Conservation (phyloP, 768 basidiomycete genomes). For the Suillus clintonianus region DNA sequence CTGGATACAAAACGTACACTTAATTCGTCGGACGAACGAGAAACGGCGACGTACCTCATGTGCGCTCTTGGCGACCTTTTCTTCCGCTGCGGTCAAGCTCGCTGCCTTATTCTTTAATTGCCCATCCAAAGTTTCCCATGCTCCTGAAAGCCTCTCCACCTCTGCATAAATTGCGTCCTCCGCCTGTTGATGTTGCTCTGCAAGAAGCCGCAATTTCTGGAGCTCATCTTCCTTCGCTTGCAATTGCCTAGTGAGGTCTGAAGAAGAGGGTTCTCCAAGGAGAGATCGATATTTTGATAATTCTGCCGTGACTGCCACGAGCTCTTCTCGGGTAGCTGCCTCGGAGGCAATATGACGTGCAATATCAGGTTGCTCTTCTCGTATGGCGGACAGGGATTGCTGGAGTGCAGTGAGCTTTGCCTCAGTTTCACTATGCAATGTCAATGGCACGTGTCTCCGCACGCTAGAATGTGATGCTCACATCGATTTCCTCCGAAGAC, state of each 20-base stretch:
- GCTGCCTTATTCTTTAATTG: conserved; percentile 86
- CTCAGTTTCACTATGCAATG: conserved; percentile 50
- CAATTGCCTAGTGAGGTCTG: conserved; percentile 63
- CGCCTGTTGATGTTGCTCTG: conserved; percentile 64
- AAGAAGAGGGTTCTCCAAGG: conserved; percentile 57
- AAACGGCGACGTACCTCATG: conserved; percentile 60
- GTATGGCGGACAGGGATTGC: conserved; percentile 45
- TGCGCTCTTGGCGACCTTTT: conserved; percentile 60
- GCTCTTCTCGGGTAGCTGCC: conserved; percentile 49
- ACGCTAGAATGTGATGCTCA: conserved; percentile 34
- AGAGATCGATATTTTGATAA: conserved; percentile 63
- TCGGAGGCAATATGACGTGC: conserved; percentile 51
- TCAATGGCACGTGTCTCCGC: conserved; percentile 13
- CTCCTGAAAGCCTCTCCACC: conserved; percentile 79
- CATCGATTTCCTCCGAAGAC: conserved; percentile 56
- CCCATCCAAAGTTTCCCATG: conserved; percentile 83
- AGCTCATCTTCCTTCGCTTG: conserved; percentile 71
- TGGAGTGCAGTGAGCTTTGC: conserved; percentile 52
- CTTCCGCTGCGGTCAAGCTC: conserved; percentile 75
- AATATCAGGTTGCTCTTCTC: conserved; percentile 55
- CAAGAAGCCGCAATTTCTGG: conserved; percentile 58
- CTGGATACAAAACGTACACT: conserved; percentile 39
- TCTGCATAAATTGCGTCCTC: conserved; percentile 81
- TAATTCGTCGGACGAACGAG: background rate
- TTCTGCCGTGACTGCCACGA: conserved; percentile 46